Percentiles rank a stretch among this genome's conserved stretches.
These are phyloP conservation scores for Nissolia schottii DNA, from an alignment of 306 rosid genomes.

Conservation along the genomic window DNA sequence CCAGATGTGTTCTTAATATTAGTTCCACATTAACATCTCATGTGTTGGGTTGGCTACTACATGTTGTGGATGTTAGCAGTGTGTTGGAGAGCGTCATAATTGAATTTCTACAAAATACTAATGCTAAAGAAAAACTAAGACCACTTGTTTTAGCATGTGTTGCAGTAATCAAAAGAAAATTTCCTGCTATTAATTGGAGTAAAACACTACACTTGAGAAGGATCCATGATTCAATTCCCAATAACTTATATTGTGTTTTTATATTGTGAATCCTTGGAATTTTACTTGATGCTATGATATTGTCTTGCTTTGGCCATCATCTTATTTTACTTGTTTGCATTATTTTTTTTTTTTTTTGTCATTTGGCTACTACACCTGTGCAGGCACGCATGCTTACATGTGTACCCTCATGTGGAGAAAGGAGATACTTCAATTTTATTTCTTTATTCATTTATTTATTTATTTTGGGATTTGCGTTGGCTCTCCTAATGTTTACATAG, in stretches of 20 bases:
- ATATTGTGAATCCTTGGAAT: background rate
- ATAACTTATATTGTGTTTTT: background rate
- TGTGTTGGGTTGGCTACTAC: background rate
- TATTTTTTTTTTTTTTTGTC: background rate
- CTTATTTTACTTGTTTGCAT: background rate
- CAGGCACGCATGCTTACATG: background rate
- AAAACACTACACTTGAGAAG: background rate
- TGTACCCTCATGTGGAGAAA: slow-evolving; percentile 20
- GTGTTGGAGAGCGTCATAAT: background rate
- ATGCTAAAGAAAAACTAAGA: background rate
- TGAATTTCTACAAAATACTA: background rate
- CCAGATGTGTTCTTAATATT: too few species aligned
- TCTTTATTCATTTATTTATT: background rate
- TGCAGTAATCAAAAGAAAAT: background rate
- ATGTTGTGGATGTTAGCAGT: background rate
- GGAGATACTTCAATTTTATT: background rate
- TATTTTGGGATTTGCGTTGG: slow-evolving; percentile 6
- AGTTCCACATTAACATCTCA: too few species aligned
- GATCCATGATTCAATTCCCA: background rate
- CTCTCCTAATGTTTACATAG: background rate
- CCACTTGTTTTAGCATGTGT: background rate
- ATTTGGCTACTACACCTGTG: slow-evolving; percentile 2
- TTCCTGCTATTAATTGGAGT: background rate
- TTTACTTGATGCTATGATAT: background rate
- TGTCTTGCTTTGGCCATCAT: background rate